phyloP scores from a whole-genome alignment of 164 flowering plant genomes.

The Umbilicus rupestris region DNA sequence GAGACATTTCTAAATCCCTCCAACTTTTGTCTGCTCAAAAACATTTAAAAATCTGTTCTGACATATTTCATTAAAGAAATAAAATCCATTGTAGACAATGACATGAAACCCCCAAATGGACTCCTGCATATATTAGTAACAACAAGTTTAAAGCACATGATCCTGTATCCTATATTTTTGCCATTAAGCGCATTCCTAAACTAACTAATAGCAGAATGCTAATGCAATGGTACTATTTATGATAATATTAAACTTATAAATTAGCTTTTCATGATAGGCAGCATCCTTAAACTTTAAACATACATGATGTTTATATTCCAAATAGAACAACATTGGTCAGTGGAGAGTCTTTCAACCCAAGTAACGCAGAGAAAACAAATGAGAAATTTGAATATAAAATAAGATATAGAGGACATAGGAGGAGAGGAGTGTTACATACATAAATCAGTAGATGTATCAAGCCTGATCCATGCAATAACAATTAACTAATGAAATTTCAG shows the following conservation, averaged over 20 bases:
- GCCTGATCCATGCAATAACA: no score
- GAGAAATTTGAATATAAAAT: not conserved
- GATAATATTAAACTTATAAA: not conserved
- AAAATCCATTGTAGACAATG: no score
- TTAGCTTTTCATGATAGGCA: not conserved
- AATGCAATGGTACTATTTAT: not conserved
- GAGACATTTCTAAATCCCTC: no score
- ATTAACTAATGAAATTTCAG: not conserved
- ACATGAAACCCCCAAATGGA: no score
- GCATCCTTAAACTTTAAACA: not conserved
- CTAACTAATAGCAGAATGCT: not conserved
- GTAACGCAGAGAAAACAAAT: not conserved
- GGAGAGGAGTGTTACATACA: not conserved
- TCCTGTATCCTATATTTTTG: no score
- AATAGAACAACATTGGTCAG: not conserved
- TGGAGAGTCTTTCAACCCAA: not conserved
- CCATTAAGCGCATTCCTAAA: not conserved
- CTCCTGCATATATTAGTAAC: no score
- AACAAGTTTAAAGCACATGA: no score
- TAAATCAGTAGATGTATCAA: no score
- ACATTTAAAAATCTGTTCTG: no score
- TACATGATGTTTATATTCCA: not conserved
- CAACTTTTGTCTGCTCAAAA: not conserved
- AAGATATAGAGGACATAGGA: not conserved
- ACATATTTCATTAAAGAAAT: no score